phyloP scores from a whole-genome alignment of 345 rosid genomes.

The Arabidopsis thaliana region DNA sequence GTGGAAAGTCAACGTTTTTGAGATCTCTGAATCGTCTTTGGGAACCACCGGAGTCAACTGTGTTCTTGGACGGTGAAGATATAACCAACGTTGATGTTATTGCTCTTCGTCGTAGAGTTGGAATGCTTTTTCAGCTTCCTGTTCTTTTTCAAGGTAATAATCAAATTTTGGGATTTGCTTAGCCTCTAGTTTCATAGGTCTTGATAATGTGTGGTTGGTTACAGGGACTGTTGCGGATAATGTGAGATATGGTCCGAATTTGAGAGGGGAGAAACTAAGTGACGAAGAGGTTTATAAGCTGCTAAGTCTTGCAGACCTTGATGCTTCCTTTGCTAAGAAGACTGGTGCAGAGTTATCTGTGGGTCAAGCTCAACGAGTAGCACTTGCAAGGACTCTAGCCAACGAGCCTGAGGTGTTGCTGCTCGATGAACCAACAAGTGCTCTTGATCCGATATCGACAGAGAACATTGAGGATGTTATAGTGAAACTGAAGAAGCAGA shows the following conservation, averaged over 20 bases:
- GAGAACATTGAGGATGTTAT: slow-evolving; percentile 85
- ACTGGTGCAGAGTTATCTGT: slow-evolving; percentile 70
- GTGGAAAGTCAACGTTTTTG: slow-evolving; percentile 86
- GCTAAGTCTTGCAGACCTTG: slow-evolving; percentile 76
- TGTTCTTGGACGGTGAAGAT: slow-evolving; percentile 74
- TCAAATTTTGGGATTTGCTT: neutral
- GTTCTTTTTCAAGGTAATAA: slow-evolving; percentile 74
- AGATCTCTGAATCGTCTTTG: slow-evolving; percentile 84
- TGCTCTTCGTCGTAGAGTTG: slow-evolving; percentile 78
- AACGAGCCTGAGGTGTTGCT: slow-evolving; percentile 87
- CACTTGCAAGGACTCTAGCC: slow-evolving; percentile 89
- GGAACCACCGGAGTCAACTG: slow-evolving; percentile 77
- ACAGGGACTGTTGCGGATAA: slow-evolving; percentile 87
- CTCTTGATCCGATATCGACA: slow-evolving; percentile 81
- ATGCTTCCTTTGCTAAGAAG: slow-evolving; percentile 60
- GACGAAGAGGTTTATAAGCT: slow-evolving; percentile 63
- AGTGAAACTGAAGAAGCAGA: slow-evolving; percentile 75
- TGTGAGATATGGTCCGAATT: slow-evolving; percentile 75
- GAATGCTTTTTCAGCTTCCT: slow-evolving; percentile 97
- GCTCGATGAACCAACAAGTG: slow-evolving; percentile 87
- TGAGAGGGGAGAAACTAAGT: slow-evolving; percentile 68
- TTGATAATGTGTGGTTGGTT: neutral
- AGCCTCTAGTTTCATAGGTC: neutral
- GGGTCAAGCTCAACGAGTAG: slow-evolving; percentile 94
- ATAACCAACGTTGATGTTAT: slow-evolving; percentile 69